These are phyloP conservation scores for Botrytis pseudocinerea DNA, from an alignment of 2,329 filamentous ascomycete species.

Conservation along the genomic window DNA sequence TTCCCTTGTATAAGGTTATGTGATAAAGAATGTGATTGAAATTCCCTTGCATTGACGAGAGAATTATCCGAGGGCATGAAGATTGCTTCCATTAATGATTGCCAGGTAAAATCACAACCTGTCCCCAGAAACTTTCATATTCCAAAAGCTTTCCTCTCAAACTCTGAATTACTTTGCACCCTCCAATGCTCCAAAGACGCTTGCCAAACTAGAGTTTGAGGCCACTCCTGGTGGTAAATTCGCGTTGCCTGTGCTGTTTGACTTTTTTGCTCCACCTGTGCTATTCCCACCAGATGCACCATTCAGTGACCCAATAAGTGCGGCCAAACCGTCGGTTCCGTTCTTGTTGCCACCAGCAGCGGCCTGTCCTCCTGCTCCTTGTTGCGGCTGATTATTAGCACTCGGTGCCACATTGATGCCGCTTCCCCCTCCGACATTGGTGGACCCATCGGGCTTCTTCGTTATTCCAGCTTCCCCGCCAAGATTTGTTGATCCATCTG, in stretches of 20 bases:
- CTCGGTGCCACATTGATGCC: constrained; percentile 12
- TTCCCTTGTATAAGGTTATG: neutral
- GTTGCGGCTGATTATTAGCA: neutral
- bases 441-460: constrained; percentile 17
- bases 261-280: constrained; percentile 14
- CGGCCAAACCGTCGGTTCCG: neutral
- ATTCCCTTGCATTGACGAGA: neutral
- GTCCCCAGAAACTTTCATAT: neutral
- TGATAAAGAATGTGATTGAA: neutral
- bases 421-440: constrained; percentile 5
- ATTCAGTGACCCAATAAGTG: constrained; percentile 12
- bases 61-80: neutral
- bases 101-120: too few species aligned
- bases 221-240: constrained; percentile 16
- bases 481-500: constrained; percentile 10
- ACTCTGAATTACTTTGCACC: neutral
- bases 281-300: constrained; percentile 10
- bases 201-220: constrained; percentile 13
- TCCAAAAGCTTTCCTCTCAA: neutral
- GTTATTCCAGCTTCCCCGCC: constrained; percentile 5
- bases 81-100: neutral
- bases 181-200: constrained; percentile 20
- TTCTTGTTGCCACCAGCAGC: constrained; percentile 6
- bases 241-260: constrained; percentile 8
- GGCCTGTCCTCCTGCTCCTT: constrained; percentile 3